These are phyloP conservation scores for Calycina marina DNA, from an alignment of 2,329 filamentous ascomycete genomes.

Conservation along the genomic window DNA sequence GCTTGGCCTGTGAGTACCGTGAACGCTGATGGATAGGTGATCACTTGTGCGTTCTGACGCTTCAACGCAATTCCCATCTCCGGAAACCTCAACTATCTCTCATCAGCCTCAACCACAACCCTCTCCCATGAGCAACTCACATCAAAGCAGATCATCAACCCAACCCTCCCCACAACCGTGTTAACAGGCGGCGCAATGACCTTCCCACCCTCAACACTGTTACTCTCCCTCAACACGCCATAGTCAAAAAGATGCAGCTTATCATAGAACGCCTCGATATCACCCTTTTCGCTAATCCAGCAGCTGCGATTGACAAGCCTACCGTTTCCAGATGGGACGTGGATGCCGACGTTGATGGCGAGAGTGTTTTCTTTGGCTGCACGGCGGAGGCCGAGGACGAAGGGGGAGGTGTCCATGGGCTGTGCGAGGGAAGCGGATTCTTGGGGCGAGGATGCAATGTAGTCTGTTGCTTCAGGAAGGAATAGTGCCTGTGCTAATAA, in stretches of 20 bases:
- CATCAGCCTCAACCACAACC: no score
- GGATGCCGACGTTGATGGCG: constrained; percentile 75
- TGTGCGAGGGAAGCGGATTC: constrained; percentile 59
- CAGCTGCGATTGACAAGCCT: constrained; percentile 48
- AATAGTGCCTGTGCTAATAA: constrained; percentile 50
- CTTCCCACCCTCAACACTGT: constrained; percentile 52
- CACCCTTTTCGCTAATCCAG: constrained; percentile 48
- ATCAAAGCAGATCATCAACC: constrained; percentile 81
- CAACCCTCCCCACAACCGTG: constrained; percentile 61
- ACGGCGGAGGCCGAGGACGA: constrained; percentile 60
- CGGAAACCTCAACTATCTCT: constrained; percentile 40
- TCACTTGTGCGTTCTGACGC: constrained; percentile 53
- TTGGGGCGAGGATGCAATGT: constrained; percentile 56
- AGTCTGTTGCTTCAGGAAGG: constrained; percentile 60
- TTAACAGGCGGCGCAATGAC: constrained; percentile 53
- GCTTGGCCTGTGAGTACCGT: constrained; percentile 71
- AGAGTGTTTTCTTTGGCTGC: constrained; percentile 50
- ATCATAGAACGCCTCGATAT: constrained; percentile 53
- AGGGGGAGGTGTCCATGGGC: constrained; percentile 50
- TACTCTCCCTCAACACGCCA: constrained; percentile 48
- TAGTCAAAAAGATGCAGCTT: constrained; percentile 84
- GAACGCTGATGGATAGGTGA: constrained; percentile 84
- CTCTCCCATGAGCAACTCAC: constrained; percentile 21
- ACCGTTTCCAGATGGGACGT: constrained; percentile 44
- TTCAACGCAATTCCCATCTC: constrained; percentile 57